Conservation (phyloP, 805 yeast genomes). For the Maudiozyma serrabonitensis region DNA sequence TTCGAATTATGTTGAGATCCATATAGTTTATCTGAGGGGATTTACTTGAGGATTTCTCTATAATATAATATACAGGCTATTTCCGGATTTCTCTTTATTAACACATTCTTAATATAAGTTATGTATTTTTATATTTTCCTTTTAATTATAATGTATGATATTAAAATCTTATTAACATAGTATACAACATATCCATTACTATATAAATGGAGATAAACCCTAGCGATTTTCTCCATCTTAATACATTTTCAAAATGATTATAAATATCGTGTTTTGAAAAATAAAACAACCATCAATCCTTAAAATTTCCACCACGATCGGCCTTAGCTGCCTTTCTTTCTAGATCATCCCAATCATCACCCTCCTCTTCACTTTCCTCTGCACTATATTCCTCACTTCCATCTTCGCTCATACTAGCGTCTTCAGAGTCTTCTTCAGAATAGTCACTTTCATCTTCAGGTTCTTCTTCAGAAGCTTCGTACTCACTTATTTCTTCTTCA, state of each 20-base stretch:
- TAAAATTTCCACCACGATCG: slow-evolving; percentile 25
- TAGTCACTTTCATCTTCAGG: slow-evolving; percentile 34
- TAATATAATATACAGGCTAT: no score
- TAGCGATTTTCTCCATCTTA: no score
- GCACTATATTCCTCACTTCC: slow-evolving; percentile 23
- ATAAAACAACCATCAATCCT: slow-evolving; percentile 10
- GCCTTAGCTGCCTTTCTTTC: slow-evolving; percentile 33
- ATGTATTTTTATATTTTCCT: not conserved
- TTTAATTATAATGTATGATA: not conserved
- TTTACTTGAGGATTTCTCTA: not conserved
- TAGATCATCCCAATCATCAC: slow-evolving; percentile 34
- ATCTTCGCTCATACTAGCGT: slow-evolving; percentile 29
- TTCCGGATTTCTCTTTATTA: not conserved
- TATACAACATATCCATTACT: not conserved
- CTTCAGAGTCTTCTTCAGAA: slow-evolving; percentile 32
- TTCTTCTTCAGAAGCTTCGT: slow-evolving; percentile 37
- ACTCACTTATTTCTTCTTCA: slow-evolving; percentile 51
- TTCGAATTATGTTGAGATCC: not conserved
- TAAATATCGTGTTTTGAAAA: no score
- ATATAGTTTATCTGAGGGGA: slow-evolving; percentile 7
- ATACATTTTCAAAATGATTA: no score
- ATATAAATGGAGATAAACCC: not conserved
- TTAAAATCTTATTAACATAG: not conserved
- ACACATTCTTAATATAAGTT: not conserved
- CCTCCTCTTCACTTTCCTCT: slow-evolving; percentile 27